A percentile compares a stretch with the other conserved stretches of the same genome.
Evolutionary conservation across 2,329 filamentous ascomycete genomes (phyloP).

Genomic region (Verticillium isaacii): DNA sequence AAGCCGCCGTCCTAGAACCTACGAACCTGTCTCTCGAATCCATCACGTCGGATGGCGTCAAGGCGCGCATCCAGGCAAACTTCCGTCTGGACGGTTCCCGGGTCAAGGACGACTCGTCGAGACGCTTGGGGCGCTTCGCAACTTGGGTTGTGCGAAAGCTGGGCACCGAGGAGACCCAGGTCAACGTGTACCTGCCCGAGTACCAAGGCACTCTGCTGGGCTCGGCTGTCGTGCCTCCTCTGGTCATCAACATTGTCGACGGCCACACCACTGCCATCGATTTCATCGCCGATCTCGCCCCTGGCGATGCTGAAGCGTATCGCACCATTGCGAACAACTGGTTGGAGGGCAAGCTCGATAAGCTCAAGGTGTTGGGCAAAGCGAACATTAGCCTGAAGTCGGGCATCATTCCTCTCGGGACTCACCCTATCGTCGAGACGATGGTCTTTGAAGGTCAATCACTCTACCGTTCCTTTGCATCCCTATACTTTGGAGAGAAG

Average conservation of each 20-base stretch:
- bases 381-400: conserved; percentile 71
- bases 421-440: conserved; percentile 68
- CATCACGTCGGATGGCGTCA: conserved; percentile 73
- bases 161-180: conserved; percentile 66
- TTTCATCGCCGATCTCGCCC: conserved; percentile 69
- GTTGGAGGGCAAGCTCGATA: conserved; percentile 71
- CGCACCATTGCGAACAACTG: conserved; percentile 82
- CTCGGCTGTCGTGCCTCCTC: conserved; percentile 67
- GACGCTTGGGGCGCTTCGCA: conserved; percentile 69
- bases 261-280: conserved; percentile 74
- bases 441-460: conserved; percentile 79
- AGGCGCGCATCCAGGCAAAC: conserved; percentile 74
- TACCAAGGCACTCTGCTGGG: conserved; percentile 76
- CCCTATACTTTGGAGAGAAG: conserved; percentile 59
- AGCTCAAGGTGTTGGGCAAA: conserved; percentile 68
- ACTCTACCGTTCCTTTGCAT: conserved; percentile 59
- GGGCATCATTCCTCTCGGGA: conserved; percentile 74
- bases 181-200: conserved; percentile 77
- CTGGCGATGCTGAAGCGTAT: conserved; percentile 73
- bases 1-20: conserved; percentile 77
- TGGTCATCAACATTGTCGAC: conserved; percentile 73
- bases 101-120: conserved; percentile 65
- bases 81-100: conserved; percentile 75
- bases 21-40: conserved; percentile 81
- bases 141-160: conserved; percentile 78